Evolutionary conservation across 768 basidiomycete genomes (phyloP).

Genomic region (Russula sp.): DNA sequence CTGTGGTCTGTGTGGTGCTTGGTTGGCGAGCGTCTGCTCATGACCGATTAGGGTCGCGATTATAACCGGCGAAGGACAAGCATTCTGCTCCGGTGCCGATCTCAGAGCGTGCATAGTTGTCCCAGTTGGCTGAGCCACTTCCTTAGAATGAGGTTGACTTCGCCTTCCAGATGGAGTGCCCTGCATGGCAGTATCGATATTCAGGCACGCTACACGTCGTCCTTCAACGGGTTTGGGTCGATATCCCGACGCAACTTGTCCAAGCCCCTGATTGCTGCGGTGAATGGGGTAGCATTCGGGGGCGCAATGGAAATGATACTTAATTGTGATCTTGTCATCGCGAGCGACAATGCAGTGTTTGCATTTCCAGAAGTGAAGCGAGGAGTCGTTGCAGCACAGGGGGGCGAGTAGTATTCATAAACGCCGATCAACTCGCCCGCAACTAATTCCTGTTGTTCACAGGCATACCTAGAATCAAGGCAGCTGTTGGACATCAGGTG

Average conservation of each 20-base stretch:
- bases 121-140: constrained; percentile 3
- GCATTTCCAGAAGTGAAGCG: constrained; percentile 67
- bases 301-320: constrained; percentile 34
- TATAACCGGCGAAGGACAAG: constrained; percentile 48
- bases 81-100: constrained; percentile 49
- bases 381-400: constrained; percentile 67
- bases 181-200: constrained; percentile 31
- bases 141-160: background rate
- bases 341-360: constrained; percentile 30
- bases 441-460: background rate
- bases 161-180: background rate
- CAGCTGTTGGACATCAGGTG: background rate
- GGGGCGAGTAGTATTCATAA: constrained; percentile 42
- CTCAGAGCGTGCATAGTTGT: constrained; percentile 53
- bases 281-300: constrained; percentile 54
- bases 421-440: background rate
- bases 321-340: constrained; percentile 74
- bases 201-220: constrained; percentile 45
- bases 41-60: background rate
- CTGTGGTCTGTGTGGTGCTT: background rate
- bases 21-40: background rate
- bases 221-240: constrained; percentile 37
- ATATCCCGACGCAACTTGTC: constrained; percentile 59
- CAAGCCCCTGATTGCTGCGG: constrained; percentile 79
- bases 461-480: background rate